These are phyloP conservation scores for Boletus eberwhitei DNA, from an alignment of 768 basidiomycete genomes.

Conservation along the genomic window DNA sequence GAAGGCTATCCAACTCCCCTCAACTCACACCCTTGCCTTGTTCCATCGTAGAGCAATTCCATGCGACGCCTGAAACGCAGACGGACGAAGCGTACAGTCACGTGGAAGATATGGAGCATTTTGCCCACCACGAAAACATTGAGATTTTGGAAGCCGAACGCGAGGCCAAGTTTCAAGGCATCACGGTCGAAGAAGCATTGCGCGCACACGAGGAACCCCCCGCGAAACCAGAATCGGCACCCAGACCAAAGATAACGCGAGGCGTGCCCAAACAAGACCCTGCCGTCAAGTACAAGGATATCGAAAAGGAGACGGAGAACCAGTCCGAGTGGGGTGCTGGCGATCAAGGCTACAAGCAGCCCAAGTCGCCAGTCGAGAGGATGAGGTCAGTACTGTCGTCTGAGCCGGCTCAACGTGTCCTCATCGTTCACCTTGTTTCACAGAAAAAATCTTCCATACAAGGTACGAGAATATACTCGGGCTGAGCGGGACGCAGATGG, in stretches of 20 bases:
- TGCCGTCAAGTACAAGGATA: slow-evolving; percentile 53
- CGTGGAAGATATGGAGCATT: slow-evolving; percentile 92
- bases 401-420: neutral
- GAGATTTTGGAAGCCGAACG: slow-evolving; percentile 80
- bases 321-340: slow-evolving; percentile 73
- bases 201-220: slow-evolving; percentile 46
- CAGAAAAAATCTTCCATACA: slow-evolving; percentile 83
- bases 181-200: slow-evolving; percentile 69
- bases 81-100: slow-evolving; percentile 93
- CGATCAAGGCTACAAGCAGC: slow-evolving; percentile 65
- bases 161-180: slow-evolving; percentile 82
- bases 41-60: slow-evolving; percentile 66
- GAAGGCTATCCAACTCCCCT: neutral
- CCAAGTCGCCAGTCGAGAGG: slow-evolving; percentile 71
- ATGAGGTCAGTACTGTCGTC: slow-evolving; percentile 51
- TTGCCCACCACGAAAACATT: slow-evolving; percentile 82
- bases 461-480: slow-evolving; percentile 47
- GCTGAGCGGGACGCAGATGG: slow-evolving; percentile 21
- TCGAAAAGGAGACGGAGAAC: slow-evolving; percentile 47
- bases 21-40: neutral
- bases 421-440: slow-evolving; percentile 1
- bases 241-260: slow-evolving; percentile 54
- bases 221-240: slow-evolving; percentile 15
- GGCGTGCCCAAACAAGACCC: slow-evolving; percentile 67
- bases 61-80: slow-evolving; percentile 96